These are phyloP conservation scores for Biscogniauxia mediterranea DNA, from an alignment of 2,329 filamentous ascomycete genomes.

Conservation along the genomic window DNA sequence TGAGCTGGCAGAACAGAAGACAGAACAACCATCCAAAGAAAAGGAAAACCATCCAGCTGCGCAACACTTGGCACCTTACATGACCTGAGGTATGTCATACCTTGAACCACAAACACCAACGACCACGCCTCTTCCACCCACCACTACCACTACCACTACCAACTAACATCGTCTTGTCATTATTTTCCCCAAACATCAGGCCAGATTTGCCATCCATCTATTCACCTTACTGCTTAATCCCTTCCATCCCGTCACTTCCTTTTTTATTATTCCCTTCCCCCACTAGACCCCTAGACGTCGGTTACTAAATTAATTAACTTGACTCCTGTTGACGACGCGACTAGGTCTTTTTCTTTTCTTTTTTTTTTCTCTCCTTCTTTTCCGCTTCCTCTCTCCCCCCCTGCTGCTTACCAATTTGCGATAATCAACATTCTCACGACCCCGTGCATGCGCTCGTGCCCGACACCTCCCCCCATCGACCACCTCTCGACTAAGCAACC, in stretches of 20 bases:
- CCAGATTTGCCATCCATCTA: constrained; percentile 15
- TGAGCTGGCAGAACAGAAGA: background rate
- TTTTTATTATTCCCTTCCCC: background rate
- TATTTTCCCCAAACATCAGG: constrained; percentile 9
- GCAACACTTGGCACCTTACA: background rate
- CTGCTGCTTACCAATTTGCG: background rate
- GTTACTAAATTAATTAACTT: background rate
- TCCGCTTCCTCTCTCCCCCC: background rate
- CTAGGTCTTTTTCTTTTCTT: background rate
- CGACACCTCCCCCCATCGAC: background rate
- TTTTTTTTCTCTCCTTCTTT: background rate
- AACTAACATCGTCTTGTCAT: background rate
- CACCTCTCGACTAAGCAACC: background rate
- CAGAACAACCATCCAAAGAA: too few relatives aligned
- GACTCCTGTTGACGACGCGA: background rate
- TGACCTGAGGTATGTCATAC: background rate
- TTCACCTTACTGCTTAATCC: constrained; percentile 14
- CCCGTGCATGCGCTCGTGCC: background rate
- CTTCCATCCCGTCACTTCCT: constrained; percentile 1
- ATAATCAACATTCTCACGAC: background rate
- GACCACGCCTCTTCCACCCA: background rate
- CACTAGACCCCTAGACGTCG: background rate
- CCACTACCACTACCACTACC: background rate
- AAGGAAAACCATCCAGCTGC: background rate
- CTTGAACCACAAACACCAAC: background rate